Evolutionary conservation across 139 green algal species (phyloP).

Genomic region (Chlorella sp.): DNA sequence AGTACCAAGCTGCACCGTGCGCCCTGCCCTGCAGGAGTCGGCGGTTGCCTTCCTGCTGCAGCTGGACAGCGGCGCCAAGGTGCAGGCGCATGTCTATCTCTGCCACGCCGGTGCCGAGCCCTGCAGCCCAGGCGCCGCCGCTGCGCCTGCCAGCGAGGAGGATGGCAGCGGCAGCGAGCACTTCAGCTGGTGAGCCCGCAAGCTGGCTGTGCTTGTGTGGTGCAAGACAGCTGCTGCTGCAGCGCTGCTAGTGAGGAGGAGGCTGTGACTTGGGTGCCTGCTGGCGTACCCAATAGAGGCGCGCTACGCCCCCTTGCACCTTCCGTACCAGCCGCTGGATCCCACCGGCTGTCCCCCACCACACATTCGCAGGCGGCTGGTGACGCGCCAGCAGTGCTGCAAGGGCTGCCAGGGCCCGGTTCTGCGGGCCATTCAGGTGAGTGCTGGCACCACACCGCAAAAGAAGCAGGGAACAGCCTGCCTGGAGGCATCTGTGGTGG

Average conservation of each 20-base stretch:
- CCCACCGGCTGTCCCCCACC: not conserved
- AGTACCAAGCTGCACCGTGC: not conserved
- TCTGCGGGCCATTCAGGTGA: constrained; percentile 65
- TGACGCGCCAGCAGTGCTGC: constrained; percentile 51
- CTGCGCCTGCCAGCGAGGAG: not conserved
- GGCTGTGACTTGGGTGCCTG: accelerated
- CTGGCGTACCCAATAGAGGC: too few species aligned
- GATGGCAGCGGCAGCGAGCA: not conserved
- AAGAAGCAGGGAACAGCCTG: too few species aligned
- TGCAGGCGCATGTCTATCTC: constrained; percentile 51
- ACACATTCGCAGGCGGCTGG: constrained; percentile 34
- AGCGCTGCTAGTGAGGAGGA: not conserved
- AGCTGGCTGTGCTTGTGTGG: not conserved
- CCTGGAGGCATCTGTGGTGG: too few species aligned
- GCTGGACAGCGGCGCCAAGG: constrained; percentile 42
- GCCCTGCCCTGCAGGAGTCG: constrained; percentile 40
- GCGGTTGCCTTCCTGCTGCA: constrained; percentile 54
- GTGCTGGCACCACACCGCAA: too few species aligned
- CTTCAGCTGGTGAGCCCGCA: not conserved
- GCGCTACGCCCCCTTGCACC: too few species aligned
- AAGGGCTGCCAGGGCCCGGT: constrained; percentile 67
- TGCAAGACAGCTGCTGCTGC: too few species aligned
- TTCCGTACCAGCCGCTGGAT: not conserved
- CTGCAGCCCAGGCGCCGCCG: not conserved
- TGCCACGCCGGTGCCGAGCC: not conserved